Evolutionary conservation across 2,329 filamentous ascomycete genomes (phyloP).

Genomic region (Cladosporium sp.): DNA sequence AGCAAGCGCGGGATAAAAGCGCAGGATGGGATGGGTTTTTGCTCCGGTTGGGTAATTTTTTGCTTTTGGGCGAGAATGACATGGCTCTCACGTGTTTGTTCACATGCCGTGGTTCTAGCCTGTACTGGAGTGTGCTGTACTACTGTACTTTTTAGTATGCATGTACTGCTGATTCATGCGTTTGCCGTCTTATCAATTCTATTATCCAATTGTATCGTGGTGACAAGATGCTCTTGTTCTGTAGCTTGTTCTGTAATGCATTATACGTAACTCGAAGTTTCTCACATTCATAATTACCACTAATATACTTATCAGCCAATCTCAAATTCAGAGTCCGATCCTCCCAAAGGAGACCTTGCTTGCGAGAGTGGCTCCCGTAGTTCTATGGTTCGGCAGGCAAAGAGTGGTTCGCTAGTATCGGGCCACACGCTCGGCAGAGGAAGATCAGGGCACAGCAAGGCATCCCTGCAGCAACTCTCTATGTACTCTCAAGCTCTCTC

Average conservation of each 20-base stretch:
- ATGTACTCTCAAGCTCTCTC: too few species aligned
- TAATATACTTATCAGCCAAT: too few species aligned
- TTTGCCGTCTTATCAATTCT: too few species aligned
- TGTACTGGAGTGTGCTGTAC: neutral
- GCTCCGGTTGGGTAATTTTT: neutral
- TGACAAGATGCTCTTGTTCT: too few species aligned
- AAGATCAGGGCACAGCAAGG: constrained; percentile 1
- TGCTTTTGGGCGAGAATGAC: neutral
- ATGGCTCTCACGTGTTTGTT: neutral
- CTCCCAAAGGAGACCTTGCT: constrained; percentile 2
- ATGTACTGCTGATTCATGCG: too few species aligned
- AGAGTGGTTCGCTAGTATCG: neutral
- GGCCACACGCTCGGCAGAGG: too few species aligned
- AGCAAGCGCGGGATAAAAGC: neutral
- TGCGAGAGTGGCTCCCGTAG: neutral
- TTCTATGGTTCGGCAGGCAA: neutral
- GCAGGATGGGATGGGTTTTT: neutral
- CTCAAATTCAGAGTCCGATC: neutral
- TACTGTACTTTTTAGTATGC: neutral
- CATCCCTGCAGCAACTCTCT: too few species aligned
- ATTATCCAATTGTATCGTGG: too few species aligned
- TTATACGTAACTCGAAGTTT: too few species aligned
- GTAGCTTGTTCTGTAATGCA: too few species aligned
- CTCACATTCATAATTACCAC: too few species aligned
- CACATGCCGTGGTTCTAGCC: too few species aligned